Evolutionary conservation across 2,329 filamentous ascomycete species (phyloP).

Genomic region (Septoria linicola): DNA sequence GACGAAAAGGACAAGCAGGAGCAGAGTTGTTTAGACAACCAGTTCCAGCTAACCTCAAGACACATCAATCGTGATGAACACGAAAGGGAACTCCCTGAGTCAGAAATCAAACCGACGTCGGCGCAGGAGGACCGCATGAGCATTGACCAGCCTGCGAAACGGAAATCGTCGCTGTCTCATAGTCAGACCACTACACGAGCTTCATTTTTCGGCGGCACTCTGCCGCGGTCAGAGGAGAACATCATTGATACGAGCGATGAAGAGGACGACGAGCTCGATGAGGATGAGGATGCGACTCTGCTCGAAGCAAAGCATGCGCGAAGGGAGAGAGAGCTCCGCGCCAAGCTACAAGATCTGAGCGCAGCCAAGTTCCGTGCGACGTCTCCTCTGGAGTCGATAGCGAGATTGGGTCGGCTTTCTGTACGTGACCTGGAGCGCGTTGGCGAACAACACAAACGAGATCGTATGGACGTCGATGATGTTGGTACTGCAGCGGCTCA

Average conservation of each 20-base stretch:
- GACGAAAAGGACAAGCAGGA: constrained; percentile 41
- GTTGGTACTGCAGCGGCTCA: neutral
- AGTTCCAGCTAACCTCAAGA: neutral
- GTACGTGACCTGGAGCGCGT: constrained; percentile 32
- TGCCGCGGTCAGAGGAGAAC: constrained; percentile 29
- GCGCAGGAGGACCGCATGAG: constrained; percentile 30
- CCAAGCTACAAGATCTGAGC: constrained; percentile 46
- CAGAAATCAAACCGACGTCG: neutral
- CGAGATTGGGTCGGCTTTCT: constrained; percentile 42
- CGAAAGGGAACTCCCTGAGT: neutral
- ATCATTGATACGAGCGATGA: constrained; percentile 38
- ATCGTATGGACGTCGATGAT: constrained; percentile 33
- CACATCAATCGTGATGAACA: constrained; percentile 20
- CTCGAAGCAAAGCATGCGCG: constrained; percentile 49
- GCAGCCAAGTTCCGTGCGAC: constrained; percentile 44
- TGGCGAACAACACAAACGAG: constrained; percentile 25
- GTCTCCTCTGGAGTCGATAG: constrained; percentile 46
- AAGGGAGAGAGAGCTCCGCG: constrained; percentile 46
- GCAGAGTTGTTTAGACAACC: neutral
- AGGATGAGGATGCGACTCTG: constrained; percentile 49
- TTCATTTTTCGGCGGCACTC: constrained; percentile 36
- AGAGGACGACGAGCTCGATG: constrained; percentile 49
- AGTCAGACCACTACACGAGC: constrained; percentile 32
- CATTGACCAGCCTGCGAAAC: constrained; percentile 25
- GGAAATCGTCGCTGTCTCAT: constrained; percentile 16